These are phyloP conservation scores for Exophiala lecanii-corni DNA, from an alignment of 2,329 filamentous ascomycete species.

Conservation along the genomic window DNA sequence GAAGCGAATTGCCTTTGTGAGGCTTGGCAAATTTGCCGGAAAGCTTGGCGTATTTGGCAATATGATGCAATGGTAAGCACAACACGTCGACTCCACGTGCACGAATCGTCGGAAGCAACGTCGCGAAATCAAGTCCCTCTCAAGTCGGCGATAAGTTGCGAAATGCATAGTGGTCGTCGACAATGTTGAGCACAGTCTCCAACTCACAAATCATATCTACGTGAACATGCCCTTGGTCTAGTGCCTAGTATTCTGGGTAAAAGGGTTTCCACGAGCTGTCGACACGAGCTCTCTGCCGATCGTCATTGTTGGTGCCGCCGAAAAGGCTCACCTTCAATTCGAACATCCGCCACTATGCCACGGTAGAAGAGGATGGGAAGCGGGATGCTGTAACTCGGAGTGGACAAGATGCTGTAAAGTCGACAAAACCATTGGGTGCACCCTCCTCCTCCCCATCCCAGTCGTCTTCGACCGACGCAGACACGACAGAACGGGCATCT, in stretches of 20 bases:
- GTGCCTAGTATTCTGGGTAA: slow-evolving; percentile 27
- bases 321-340: slow-evolving; percentile 9
- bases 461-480: slow-evolving; percentile 4
- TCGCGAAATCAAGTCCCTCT: no score
- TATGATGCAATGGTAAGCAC: no score
- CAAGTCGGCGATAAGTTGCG: no score
- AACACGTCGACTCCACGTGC: no score
- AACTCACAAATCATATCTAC: not conserved
- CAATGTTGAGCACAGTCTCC: not conserved
- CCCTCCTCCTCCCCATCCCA: slow-evolving; percentile 1
- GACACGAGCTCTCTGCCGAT: slow-evolving; percentile 4
- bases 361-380: slow-evolving; percentile 10
- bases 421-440: slow-evolving; percentile 8
- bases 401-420: slow-evolving; percentile 15
- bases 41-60: no score
- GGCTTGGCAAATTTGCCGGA: no score
- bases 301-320: slow-evolving; percentile 7
- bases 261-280: slow-evolving; percentile 24
- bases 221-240: slow-evolving; percentile 21
- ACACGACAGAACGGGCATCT: slow-evolving; percentile 7
- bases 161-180: not conserved
- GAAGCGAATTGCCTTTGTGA: no score
- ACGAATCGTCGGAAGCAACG: no score
- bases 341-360: slow-evolving; percentile 14
- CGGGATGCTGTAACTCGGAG: slow-evolving; percentile 6